These are phyloP conservation scores for Rhizopus stolonifer DNA, from an alignment of 371 early-diverging fungal genomes.

Conservation along the genomic window DNA sequence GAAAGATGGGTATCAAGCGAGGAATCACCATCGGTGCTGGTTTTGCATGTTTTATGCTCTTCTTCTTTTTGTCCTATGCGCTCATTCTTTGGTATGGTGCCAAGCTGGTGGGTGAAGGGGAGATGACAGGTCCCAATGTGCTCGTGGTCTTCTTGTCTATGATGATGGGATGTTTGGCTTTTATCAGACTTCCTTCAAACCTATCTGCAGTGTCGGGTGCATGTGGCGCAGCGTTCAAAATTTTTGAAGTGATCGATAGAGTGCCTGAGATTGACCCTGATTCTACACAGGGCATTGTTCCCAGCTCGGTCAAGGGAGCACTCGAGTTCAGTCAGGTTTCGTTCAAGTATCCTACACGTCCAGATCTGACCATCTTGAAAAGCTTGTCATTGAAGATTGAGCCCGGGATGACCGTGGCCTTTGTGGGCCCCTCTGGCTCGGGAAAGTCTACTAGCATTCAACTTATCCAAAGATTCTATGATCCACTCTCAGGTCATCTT, in stretches of 20 bases:
- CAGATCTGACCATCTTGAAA: conserved; percentile 52
- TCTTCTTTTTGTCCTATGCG: conserved; percentile 62
- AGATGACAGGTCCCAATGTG: conserved; percentile 52
- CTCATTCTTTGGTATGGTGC: conserved; percentile 81
- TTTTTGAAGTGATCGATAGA: conserved; percentile 80
- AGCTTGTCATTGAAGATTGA: conserved; percentile 59
- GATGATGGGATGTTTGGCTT: conserved; percentile 57
- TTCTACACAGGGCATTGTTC: conserved; percentile 38
- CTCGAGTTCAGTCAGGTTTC: conserved; percentile 63
- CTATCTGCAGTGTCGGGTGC: conserved; percentile 61
- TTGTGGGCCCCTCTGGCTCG: conserved; percentile 68
- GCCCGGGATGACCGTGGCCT: conserved; percentile 60
- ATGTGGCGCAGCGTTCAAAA: conserved; percentile 62
- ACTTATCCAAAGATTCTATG: conserved; percentile 68
- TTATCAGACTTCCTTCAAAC: conserved; percentile 56
- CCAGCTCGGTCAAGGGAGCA: conserved; percentile 30
- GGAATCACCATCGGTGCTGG: conserved; percentile 51
- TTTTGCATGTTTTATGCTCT: conserved; percentile 59
- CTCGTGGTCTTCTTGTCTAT: conserved; percentile 69
- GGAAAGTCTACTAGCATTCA: conserved; percentile 70
- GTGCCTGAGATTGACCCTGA: conserved; percentile 62
- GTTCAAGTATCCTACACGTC: conserved; percentile 69
- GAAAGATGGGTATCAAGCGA: conserved; percentile 53
- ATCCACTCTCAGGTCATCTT: conserved; percentile 52
- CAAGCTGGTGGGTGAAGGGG: conserved; percentile 46